phyloP scores from a whole-genome alignment of 2,329 filamentous ascomycete genomes.

The Zymoseptoria tritici region DNA sequence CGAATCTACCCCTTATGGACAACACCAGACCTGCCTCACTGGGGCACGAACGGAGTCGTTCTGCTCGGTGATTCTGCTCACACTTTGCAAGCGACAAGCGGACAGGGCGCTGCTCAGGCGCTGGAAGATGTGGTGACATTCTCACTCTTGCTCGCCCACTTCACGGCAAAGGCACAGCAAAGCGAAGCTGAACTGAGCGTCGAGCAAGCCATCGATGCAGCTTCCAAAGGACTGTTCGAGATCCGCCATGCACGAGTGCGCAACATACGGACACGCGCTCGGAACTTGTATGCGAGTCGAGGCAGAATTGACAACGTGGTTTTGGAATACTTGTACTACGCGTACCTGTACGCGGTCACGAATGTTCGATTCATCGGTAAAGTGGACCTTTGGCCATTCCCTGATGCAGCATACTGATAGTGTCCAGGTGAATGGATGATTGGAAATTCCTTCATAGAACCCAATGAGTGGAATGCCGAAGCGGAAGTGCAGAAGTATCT shows the following conservation, averaged over 20 bases:
- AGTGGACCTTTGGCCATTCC: not conserved
- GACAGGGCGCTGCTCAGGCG: slow-evolving; percentile 49
- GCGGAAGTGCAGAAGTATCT: not conserved
- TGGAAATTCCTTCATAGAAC: not conserved
- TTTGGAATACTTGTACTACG: slow-evolving; percentile 3
- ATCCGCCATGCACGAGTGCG: slow-evolving; percentile 2
- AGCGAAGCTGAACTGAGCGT: not conserved
- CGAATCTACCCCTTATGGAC: slow-evolving; percentile 45
- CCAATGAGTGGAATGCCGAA: not conserved
- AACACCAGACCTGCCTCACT: slow-evolving; percentile 41
- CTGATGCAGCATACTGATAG: not conserved
- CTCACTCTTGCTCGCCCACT: slow-evolving; percentile 30
- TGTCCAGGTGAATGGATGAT: not conserved
- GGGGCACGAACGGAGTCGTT: slow-evolving; percentile 42
- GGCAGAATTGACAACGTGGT: not conserved
- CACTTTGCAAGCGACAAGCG: slow-evolving; percentile 46
- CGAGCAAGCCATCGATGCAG: not conserved
- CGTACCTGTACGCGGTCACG: slow-evolving; percentile 1
- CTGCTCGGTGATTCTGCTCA: slow-evolving; percentile 53
- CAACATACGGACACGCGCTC: slow-evolving; percentile 1
- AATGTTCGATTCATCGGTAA: slow-evolving; percentile 3
- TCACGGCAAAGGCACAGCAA: not conserved
- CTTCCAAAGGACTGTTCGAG: slow-evolving; percentile 2
- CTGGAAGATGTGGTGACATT: slow-evolving; percentile 48
- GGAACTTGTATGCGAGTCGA: slow-evolving; percentile 2